These are phyloP conservation scores for Fusarium nelsonii DNA, from an alignment of 2,329 filamentous ascomycete genomes.

Conservation along the genomic window DNA sequence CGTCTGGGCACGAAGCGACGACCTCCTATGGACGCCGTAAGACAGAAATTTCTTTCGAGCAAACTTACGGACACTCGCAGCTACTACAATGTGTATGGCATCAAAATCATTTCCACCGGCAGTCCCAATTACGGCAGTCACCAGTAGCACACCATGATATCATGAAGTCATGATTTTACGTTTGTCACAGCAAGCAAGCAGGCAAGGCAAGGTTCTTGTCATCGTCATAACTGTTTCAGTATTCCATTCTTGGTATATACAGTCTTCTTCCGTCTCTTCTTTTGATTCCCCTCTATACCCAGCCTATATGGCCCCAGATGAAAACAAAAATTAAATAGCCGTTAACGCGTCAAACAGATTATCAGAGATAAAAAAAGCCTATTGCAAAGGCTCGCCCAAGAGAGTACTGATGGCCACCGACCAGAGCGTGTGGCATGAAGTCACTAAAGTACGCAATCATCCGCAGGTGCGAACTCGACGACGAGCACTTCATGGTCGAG, in stretches of 20 bases:
- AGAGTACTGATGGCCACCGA: constrained; percentile 39
- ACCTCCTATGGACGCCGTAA: not conserved
- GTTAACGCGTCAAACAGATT: constrained; percentile 48
- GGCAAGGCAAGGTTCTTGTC: constrained; percentile 7
- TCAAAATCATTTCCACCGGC: not conserved
- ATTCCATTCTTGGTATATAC: constrained; percentile 37
- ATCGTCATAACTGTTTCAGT: constrained; percentile 28
- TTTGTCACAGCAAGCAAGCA: not conserved
- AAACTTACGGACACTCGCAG: not conserved
- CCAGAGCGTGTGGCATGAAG: constrained; percentile 33
- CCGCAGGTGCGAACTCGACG: constrained; percentile 39
- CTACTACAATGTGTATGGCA: not conserved
- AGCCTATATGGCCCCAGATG: constrained; percentile 32
- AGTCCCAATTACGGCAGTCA: not conserved
- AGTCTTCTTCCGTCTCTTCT: constrained; percentile 34
- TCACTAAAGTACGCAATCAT: constrained; percentile 32
- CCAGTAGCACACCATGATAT: not conserved
- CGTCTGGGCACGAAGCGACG: not conserved
- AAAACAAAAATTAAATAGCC: constrained; percentile 46
- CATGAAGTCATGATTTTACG: constrained; percentile 11
- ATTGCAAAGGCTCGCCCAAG: constrained; percentile 40
- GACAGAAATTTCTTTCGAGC: not conserved
- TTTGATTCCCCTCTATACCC: constrained; percentile 43
- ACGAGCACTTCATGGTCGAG: constrained; percentile 41
- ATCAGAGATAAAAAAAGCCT: constrained; percentile 43